These are phyloP conservation scores for Omphalea diandra DNA, from an alignment of 441 rosid genomes.

Conservation along the genomic window DNA sequence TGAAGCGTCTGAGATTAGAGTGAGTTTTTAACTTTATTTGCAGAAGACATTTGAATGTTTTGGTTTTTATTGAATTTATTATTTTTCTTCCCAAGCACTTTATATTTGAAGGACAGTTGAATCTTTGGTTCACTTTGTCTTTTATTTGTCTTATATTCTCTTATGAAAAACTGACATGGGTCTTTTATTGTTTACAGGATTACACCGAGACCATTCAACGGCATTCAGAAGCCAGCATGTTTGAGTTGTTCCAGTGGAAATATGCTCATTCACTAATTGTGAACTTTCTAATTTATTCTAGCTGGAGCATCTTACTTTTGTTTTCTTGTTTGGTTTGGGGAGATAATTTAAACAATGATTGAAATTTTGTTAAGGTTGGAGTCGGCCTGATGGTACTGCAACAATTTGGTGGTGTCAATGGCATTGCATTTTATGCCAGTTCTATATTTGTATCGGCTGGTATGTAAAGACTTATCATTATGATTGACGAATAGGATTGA, in stretches of 20 bases:
- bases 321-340: not conserved
- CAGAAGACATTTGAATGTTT: not conserved
- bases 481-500: not conserved
- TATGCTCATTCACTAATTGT: slow-evolving; percentile 63
- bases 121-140: not conserved
- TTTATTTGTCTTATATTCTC: not conserved
- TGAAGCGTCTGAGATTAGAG: slow-evolving; percentile 87
- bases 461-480: slow-evolving; percentile 16
- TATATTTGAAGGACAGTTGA: not conserved
- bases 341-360: not conserved
- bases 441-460: slow-evolving; percentile 74
- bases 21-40: slow-evolving; percentile 25
- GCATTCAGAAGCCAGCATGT: slow-evolving; percentile 45
- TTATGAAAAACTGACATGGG: not conserved
- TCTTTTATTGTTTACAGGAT: slow-evolving; percentile 37
- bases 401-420: slow-evolving; percentile 79
- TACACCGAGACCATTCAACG: slow-evolving; percentile 47
- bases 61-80: not conserved
- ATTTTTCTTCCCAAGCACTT: not conserved
- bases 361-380: slow-evolving; percentile 48
- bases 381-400: slow-evolving; percentile 76
- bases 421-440: slow-evolving; percentile 72
- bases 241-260: slow-evolving; percentile 54
- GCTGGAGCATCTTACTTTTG: slow-evolving; percentile 2
- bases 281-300: slow-evolving; percentile 25